phyloP scores from a whole-genome alignment of 2,329 filamentous ascomycete species.

The Colletotrichum chrysophilum region DNA sequence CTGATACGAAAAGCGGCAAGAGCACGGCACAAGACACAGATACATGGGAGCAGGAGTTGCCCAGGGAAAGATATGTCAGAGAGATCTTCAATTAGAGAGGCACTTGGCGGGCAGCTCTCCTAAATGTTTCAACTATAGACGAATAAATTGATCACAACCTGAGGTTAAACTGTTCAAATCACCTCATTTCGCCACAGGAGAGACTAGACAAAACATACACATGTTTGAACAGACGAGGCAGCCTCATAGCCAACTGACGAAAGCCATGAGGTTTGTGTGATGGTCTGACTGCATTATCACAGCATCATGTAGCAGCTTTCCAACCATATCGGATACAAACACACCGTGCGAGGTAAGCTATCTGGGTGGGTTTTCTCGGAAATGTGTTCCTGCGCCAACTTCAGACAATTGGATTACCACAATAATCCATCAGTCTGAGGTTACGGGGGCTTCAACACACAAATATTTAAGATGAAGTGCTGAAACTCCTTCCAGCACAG shows the following conservation, averaged over 20 bases:
- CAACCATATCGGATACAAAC: too few relatives aligned
- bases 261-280: too few relatives aligned
- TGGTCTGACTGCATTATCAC: too few relatives aligned
- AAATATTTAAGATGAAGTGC: neutral
- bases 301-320: too few relatives aligned
- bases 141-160: neutral
- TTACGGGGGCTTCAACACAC: neutral
- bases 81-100: neutral
- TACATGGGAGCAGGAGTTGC: neutral
- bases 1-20: neutral
- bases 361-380: neutral
- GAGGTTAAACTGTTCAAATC: neutral
- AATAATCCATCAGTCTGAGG: neutral
- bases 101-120: fast-evolving
- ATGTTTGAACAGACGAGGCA: too few relatives aligned
- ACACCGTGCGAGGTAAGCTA: too few relatives aligned
- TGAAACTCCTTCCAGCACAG: neutral
- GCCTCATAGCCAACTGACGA: too few relatives aligned
- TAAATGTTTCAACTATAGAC: neutral
- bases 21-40: neutral
- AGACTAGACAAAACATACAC: neutral
- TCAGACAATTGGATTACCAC: neutral
- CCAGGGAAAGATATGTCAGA: neutral
- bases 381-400: neutral
- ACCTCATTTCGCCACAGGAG: fast-evolving